phyloP scores from a whole-genome alignment of 257 asterid genomes.

The Rhazya stricta region DNA sequence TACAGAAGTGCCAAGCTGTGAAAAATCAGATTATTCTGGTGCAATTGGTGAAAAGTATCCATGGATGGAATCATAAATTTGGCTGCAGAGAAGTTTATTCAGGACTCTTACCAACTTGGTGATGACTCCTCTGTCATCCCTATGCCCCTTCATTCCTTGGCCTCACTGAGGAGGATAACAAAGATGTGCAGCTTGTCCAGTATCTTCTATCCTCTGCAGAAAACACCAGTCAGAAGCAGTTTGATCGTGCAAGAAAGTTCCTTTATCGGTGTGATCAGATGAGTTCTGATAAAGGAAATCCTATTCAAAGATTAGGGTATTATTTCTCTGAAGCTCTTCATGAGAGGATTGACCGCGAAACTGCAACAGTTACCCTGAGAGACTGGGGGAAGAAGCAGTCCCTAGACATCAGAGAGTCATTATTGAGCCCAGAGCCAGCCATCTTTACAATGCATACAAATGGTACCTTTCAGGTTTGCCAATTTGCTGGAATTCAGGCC shows the following conservation, averaged over 20 bases:
- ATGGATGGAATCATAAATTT: conserved; percentile 33
- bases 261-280: conserved; percentile 29
- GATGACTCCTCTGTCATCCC: conserved; percentile 35
- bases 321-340: conserved; percentile 49
- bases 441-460: conserved; percentile 34
- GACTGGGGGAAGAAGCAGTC: conserved; percentile 25
- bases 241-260: conserved; percentile 20
- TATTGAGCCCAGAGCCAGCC: conserved; percentile 8
- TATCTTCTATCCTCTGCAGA: conserved; percentile 32
- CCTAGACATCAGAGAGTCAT: conserved; percentile 8
- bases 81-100: conserved; percentile 52
- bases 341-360: conserved; percentile 44
- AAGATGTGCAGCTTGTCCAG: conserved; percentile 19
- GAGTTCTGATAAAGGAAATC: conserved; percentile 13
- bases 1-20: conserved; percentile 11
- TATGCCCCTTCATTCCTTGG: conserved; percentile 16
- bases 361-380: conserved; percentile 22
- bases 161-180: conserved; percentile 8
- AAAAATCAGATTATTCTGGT: too few relatives aligned
- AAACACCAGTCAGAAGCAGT: conserved; percentile 22
- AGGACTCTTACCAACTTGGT: conserved; percentile 15
- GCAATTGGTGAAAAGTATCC: conserved; percentile 14
- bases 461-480: conserved; percentile 42
- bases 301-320: conserved; percentile 30
- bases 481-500: conserved; percentile 51